Percentiles rank a stretch among this genome's conserved stretches.
Conservation (phyloP, 2,329 filamentous ascomycete species). For the Microdochium paspali region DNA sequence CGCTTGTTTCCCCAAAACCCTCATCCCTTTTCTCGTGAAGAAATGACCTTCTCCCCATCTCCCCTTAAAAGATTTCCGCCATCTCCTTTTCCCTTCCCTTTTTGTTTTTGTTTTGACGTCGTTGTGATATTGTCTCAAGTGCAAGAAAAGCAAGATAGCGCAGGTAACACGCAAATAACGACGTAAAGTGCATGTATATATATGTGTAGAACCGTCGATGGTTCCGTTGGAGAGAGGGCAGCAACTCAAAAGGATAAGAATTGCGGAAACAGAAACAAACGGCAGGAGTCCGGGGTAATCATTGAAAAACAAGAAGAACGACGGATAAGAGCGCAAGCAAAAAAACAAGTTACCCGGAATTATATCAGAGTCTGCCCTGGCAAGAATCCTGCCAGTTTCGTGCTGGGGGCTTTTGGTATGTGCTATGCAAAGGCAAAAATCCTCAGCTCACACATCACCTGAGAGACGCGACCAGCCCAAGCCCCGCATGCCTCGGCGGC, state of each 20-base stretch:
- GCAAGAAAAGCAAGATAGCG: no score
- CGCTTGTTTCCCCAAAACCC: background rate
- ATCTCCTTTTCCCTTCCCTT: background rate
- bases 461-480: constrained; percentile 43
- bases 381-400: background rate
- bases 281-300: no score
- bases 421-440: background rate
- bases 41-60: background rate
- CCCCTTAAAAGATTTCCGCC: no score
- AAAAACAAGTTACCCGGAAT: constrained; percentile 6
- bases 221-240: no score
- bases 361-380: constrained; percentile 4
- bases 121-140: no score
- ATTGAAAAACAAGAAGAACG: background rate
- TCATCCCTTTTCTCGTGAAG: no score
- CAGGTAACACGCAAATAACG: no score
- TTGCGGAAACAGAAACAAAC: background rate
- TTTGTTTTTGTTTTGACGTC: no score
- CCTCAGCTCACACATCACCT: constrained; percentile 15
- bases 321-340: background rate
- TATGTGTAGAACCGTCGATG: no score
- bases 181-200: no score
- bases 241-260: no score
- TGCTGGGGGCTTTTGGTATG: constrained; percentile 23
- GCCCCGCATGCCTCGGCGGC: constrained; percentile 14